phyloP scores from a whole-genome alignment of 2,329 filamentous ascomycete species.

The Aspergillus spinulosporus region DNA sequence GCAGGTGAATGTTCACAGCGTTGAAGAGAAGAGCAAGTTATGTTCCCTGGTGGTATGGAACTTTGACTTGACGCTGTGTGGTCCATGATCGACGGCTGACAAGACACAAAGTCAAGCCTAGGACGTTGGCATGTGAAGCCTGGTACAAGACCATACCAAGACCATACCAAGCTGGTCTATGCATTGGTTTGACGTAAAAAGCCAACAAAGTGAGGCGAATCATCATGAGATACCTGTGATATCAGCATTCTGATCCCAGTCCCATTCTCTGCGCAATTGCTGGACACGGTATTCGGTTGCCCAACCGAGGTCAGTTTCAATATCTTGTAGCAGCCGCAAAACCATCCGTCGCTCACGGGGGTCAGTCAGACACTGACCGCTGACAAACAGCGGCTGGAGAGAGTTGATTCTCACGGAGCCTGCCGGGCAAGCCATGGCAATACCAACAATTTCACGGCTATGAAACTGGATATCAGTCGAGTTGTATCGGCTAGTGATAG shows the following conservation, averaged over 20 bases:
- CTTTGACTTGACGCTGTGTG: neutral
- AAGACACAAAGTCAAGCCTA: too few species aligned
- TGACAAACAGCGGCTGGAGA: conserved; percentile 63
- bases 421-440: conserved; percentile 58
- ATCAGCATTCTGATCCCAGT: conserved; percentile 29
- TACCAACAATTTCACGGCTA: conserved; percentile 62
- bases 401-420: conserved; percentile 61
- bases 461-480: conserved; percentile 61
- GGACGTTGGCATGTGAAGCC: neutral
- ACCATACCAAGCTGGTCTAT: neutral
- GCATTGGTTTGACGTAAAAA: neutral
- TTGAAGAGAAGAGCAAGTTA: too few species aligned
- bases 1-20: too few species aligned
- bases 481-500: conserved; percentile 55
- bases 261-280: conserved; percentile 50
- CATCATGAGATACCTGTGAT: conserved; percentile 11
- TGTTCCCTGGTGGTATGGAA: neutral
- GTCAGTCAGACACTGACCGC: conserved; percentile 60
- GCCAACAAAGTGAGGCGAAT: neutral
- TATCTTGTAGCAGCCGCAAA: conserved; percentile 56
- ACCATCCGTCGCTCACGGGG: conserved; percentile 56
- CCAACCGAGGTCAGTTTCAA: conserved; percentile 66
- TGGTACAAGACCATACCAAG: neutral
- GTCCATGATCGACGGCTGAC: neutral
- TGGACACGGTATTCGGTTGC: conserved; percentile 62